Evolutionary conservation across 768 basidiomycete genomes (phyloP).

Genomic region (Boletus pseudo-olivaceus): DNA sequence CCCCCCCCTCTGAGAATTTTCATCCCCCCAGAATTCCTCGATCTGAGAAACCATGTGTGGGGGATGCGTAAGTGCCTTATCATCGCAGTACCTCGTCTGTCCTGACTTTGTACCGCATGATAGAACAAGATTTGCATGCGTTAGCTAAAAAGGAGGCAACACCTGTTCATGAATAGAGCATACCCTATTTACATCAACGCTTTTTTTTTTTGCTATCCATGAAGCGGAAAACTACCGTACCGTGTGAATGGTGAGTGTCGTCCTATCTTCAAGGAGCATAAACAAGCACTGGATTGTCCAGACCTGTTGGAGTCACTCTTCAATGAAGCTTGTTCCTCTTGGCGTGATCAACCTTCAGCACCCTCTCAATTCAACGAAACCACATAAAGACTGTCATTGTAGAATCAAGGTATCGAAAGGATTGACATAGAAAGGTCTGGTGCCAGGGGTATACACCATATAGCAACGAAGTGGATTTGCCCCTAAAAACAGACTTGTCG

Average conservation of each 20-base stretch:
- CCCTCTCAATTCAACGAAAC: background rate
- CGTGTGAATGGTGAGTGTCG: background rate
- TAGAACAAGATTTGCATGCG: slow-evolving; percentile 80
- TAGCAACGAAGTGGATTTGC: background rate
- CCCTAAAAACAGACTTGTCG: background rate
- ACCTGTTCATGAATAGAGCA: slow-evolving; percentile 50
- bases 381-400: background rate
- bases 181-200: slow-evolving; percentile 4
- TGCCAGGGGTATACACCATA: background rate
- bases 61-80: slow-evolving; percentile 67
- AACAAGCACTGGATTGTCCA: background rate
- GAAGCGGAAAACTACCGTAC: too few relatives aligned
- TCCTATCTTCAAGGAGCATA: background rate
- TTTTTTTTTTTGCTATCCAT: background rate
- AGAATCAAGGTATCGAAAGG: background rate
- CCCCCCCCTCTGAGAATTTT: background rate
- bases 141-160: slow-evolving; percentile 65
- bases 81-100: background rate
- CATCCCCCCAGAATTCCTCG: slow-evolving; percentile 63
- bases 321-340: background rate
- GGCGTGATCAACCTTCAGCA: background rate
- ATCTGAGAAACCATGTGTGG: slow-evolving; percentile 79
- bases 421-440: background rate
- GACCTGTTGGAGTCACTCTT: too few relatives aligned
- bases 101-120: background rate